Evolutionary conservation across 2,329 filamentous ascomycete genomes (phyloP), one percentile per base, ranked within the genome.

Genomic region (Ophiostoma pallidulum): DNA sequence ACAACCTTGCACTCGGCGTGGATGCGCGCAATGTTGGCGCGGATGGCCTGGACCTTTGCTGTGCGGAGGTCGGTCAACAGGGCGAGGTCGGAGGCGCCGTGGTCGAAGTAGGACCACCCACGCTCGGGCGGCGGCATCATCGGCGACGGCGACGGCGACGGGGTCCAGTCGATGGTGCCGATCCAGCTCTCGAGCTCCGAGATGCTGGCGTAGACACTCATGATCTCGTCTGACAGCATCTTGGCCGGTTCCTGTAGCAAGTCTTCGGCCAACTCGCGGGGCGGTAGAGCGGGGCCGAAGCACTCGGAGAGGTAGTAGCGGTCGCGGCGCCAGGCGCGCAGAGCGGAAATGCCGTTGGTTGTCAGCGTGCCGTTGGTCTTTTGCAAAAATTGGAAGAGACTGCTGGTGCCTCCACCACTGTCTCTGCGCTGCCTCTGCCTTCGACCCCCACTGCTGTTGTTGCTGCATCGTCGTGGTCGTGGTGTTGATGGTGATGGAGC

Each of bases 21-120:
- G 45, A 51, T 51, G 19, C 49, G 49, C 12, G 49, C 36, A 38
- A 51, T 48, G 36, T 44, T 50, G 43, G 50, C 50, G n/a, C 45
- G 47, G 26, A 52, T 41, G 19, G 50, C 47, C n/a, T 52, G 44
- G 26, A 52, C 20, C 31, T 47, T 52, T 28, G 47, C 44, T 9
- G 19, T 8, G 8, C 47, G 39, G 29, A 51, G 42, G 14, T 47
- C 50, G 18, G n/a, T n/a, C n/a, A n/a, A n/a, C n/a, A 32, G 29
- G 3, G 47, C 19, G 5, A 48, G 35, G 13, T 9, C 5, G 2
- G 20, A 14, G 24, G 35, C 35, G 13, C 6, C 8, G 31, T 37
- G 28, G 13, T 22, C 38, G n/a, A n/a, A n/a, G n/a, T n/a, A n/a
- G n/a, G n/a, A n/a, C n/a, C n/a, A n/a, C n/a, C n/a, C n/a, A n/a